Conservation (phyloP, 345 rosid genomes). For the Gossypium arboreum region DNA sequence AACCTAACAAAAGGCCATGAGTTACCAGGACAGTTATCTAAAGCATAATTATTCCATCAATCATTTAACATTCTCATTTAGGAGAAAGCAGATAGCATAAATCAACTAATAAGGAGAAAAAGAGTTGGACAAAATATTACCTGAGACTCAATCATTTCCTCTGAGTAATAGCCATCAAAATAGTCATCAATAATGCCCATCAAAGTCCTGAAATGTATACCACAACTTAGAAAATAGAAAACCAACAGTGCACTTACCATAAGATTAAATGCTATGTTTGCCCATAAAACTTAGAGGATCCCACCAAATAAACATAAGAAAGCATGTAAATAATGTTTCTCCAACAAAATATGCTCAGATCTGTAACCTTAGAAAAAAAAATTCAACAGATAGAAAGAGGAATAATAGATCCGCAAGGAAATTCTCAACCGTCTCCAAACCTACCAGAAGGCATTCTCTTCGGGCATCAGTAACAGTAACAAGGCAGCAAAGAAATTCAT, state of each 20-base stretch:
- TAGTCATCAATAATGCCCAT: constrained; percentile 89
- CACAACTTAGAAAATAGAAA: constrained; percentile 17
- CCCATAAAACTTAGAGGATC: background rate
- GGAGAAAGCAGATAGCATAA: background rate
- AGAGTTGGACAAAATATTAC: constrained; percentile 31
- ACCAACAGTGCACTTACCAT: background rate
- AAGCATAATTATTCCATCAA: constrained; percentile 14
- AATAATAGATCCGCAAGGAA: background rate
- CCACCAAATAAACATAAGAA: constrained; percentile 5
- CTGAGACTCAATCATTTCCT: constrained; percentile 99
- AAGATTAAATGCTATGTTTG: background rate
- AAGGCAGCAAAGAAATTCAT: constrained; percentile 99
- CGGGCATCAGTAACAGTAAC: constrained; percentile 96
- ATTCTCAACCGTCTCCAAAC: constrained; percentile 22
- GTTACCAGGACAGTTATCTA: constrained; percentile 21
- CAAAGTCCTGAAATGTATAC: constrained; percentile 61
- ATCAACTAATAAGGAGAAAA: constrained; percentile 14
- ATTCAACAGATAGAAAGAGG: background rate
- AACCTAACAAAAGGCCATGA: constrained; percentile 53
- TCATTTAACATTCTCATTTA: background rate
- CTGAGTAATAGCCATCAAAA: constrained; percentile 94
- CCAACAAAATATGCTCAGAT: background rate
- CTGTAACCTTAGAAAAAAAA: background rate
- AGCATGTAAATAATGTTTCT: background rate
- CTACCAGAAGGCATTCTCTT: constrained; percentile 99